These are phyloP conservation scores for Wickerhamomyces strasburgensis DNA, from an alignment of 805 yeast genomes.

Conservation along the genomic window DNA sequence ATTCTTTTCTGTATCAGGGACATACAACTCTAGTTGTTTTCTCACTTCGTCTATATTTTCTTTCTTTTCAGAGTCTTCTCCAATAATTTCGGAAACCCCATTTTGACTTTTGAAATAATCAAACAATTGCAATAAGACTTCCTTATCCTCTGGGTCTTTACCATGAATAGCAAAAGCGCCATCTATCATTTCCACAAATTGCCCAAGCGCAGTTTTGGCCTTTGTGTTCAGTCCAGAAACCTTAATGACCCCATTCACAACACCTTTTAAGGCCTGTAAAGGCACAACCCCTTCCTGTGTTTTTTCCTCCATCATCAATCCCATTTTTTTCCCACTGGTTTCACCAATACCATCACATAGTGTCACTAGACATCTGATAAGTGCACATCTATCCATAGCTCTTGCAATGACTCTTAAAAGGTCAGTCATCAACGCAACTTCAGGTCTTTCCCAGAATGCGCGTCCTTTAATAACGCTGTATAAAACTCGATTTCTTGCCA, in stretches of 20 bases:
- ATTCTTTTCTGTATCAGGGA: slow-evolving; percentile 27
- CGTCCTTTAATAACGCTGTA: slow-evolving; percentile 66
- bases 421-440: slow-evolving; percentile 57
- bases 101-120: slow-evolving; percentile 7
- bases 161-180: slow-evolving; percentile 2
- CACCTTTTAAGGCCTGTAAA: slow-evolving; percentile 6
- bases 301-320: slow-evolving; percentile 7
- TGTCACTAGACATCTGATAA: slow-evolving; percentile 47
- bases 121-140: slow-evolving; percentile 9
- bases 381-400: slow-evolving; percentile 55
- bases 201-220: slow-evolving; percentile 5
- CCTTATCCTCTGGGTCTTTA: slow-evolving; percentile 1
- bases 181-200: slow-evolving; percentile 1
- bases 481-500: slow-evolving; percentile 53
- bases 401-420: slow-evolving; percentile 59
- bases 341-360: slow-evolving; percentile 61
- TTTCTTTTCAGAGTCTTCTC: slow-evolving; percentile 26
- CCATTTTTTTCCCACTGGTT: slow-evolving; percentile 7
- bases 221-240: slow-evolving; percentile 6
- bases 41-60: slow-evolving; percentile 38
- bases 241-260: slow-evolving; percentile 4
- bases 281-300: slow-evolving; percentile 4
- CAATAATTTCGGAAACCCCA: slow-evolving; percentile 4
- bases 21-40: slow-evolving; percentile 32
- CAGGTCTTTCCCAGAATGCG: slow-evolving; percentile 76